phyloP scores from a whole-genome alignment of 345 rosid species.

The Trapa incisa region DNA sequence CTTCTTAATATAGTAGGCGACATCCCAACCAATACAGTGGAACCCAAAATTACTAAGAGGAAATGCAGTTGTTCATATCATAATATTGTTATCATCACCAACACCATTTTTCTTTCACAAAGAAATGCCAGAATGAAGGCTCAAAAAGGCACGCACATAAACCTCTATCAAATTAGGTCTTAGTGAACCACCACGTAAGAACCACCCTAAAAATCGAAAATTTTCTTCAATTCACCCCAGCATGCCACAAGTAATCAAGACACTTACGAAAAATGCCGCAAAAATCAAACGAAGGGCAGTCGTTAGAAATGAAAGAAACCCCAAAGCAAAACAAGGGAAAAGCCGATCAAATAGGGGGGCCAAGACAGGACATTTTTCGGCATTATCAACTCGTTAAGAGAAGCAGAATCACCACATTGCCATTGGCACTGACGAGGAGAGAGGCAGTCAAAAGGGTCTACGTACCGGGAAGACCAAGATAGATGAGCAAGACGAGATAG shows the following conservation, averaged over 20 bases:
- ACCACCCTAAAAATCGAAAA: neutral
- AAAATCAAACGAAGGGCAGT: neutral
- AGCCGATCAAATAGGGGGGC: neutral
- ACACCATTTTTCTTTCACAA: neutral
- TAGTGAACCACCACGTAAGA: neutral
- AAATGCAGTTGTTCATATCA: neutral
- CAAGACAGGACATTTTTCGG: slow-evolving; percentile 7
- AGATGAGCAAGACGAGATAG: neutral
- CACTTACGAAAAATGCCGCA: neutral
- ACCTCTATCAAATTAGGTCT: neutral
- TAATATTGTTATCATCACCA: neutral
- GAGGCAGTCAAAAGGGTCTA: too few relatives aligned
- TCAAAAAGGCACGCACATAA: neutral
- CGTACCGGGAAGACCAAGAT: too few relatives aligned
- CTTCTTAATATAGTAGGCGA: neutral
- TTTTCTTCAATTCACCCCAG: neutral
- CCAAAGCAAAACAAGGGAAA: neutral
- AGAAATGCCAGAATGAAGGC: neutral
- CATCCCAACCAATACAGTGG: neutral
- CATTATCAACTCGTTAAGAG: neutral
- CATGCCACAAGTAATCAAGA: neutral
- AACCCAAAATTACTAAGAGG: neutral
- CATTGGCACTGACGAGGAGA: too few relatives aligned
- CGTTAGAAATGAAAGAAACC: neutral
- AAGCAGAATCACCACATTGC: too few relatives aligned